Evolutionary conservation across 2,329 filamentous ascomycete species (phyloP), one percentile per base, ranked within the genome.

Genomic region (Fusarium clavum): DNA sequence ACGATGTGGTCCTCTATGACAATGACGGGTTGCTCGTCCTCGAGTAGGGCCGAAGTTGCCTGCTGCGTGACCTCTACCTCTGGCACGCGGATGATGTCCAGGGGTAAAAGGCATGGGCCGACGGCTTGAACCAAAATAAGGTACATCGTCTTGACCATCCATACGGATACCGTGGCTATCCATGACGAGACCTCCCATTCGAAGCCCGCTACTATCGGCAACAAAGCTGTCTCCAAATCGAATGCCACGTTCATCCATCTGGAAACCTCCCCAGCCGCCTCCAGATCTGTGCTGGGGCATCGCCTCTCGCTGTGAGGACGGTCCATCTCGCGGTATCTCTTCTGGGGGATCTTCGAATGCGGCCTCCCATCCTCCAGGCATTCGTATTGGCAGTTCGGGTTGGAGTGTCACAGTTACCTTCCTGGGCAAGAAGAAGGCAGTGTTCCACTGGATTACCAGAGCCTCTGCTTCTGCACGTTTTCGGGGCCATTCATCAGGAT

Each of bases 381-480:
- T 75, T 16, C 64, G 72, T 18, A 61, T 65, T 20, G 67, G 73
- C 12, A 71, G 69, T 7, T 49, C 53, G 2, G 67, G 69, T 22
- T 76, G 64, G 6, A 84, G 71, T 2, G 73, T 76, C 43, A 89
- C 80, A 4, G 71, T 76, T 12, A 89, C 77, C 16, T 83, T 83
- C 13, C 87, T 79, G 4, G 84, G 85, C 2, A 71, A 77, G 61
- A 89, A 90, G 76, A 89, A 89, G 6, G 83, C 82, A 5, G 82
- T 80, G 68, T 90, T 89, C 87, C 87, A 90, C 70, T 88, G 84
- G 47, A 79, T 74, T 3, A 87, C 79, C 0, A 83, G 84, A 2
- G 77, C 77, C 20, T 84, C 80, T 8, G 81, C 69, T 25, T 79
- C 76, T 49, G 76, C 74, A 2, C 67, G 67, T 38, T 73, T 72